Percentiles rank a stretch among this genome's conserved stretches.
These are phyloP conservation scores for Dactylellina cionopaga DNA, from an alignment of 2,329 filamentous ascomycete species.

Conservation along the genomic window DNA sequence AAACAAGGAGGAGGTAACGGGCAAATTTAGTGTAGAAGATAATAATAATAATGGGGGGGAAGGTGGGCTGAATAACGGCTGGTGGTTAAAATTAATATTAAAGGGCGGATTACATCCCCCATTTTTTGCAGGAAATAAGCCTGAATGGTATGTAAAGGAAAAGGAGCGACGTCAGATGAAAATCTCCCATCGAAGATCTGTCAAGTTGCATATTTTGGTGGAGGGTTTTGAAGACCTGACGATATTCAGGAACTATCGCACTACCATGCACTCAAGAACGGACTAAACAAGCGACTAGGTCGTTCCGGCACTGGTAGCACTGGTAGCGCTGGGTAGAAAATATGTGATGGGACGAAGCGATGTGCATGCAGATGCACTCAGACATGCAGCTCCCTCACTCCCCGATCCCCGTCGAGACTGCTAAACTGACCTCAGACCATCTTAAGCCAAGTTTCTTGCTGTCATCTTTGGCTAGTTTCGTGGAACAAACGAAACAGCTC, in stretches of 20 bases:
- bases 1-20: constrained; percentile 27
- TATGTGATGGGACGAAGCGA: constrained; percentile 53
- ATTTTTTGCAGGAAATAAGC: constrained; percentile 5
- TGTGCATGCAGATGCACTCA: constrained; percentile 50
- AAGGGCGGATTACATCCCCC: constrained; percentile 17
- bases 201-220: constrained; percentile 2
- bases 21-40: constrained; percentile 35
- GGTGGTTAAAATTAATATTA: constrained; percentile 13
- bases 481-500: constrained; percentile 34
- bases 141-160: neutral
- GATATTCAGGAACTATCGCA: constrained; percentile 52
- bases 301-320: neutral
- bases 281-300: too few species aligned
- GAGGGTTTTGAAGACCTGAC: constrained; percentile 18
- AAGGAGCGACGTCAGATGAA: constrained; percentile 38
- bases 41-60: constrained; percentile 25
- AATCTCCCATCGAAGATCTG: constrained; percentile 17
- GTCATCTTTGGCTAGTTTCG: constrained; percentile 13
- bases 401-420: constrained; percentile 30
- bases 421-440: constrained; percentile 6
- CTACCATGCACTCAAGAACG: too few species aligned
- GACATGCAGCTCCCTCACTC: constrained; percentile 15
- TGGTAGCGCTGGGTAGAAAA: constrained; percentile 2
- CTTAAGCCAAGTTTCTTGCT: neutral
- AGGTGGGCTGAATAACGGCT: constrained; percentile 19